Evolutionary conservation across 805 yeast genomes (phyloP).

Genomic region (Yarrowia sp.): DNA sequence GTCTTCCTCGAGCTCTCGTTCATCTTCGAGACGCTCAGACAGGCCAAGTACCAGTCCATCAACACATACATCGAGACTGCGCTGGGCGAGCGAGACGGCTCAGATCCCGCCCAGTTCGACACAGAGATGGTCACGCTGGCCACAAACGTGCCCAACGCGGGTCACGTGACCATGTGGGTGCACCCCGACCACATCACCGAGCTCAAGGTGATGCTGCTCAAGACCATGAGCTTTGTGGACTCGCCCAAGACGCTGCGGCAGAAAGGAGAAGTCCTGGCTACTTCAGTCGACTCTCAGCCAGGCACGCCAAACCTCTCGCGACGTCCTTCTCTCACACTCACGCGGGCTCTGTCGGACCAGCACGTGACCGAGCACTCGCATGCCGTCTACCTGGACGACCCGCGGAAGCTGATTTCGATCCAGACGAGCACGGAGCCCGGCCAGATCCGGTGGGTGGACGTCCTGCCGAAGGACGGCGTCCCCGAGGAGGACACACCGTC

Average conservation of each 20-base stretch:
- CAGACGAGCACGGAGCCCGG: slow-evolving; percentile 44
- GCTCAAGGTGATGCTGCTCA: slow-evolving; percentile 47
- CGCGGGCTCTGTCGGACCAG: not conserved
- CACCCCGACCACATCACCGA: slow-evolving; percentile 60
- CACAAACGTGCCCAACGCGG: slow-evolving; percentile 38
- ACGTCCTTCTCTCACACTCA: slow-evolving; percentile 15
- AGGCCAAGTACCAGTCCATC: slow-evolving; percentile 30
- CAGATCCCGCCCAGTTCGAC: slow-evolving; percentile 36
- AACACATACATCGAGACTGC: slow-evolving; percentile 13
- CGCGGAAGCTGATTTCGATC: slow-evolving; percentile 40
- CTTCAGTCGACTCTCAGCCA: not conserved
- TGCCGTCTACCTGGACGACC: slow-evolving; percentile 42
- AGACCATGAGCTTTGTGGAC: slow-evolving; percentile 20
- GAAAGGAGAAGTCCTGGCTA: slow-evolving; percentile 20
- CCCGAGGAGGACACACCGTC: not conserved
- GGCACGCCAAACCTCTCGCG: slow-evolving; percentile 4
- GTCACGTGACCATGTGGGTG: slow-evolving; percentile 50
- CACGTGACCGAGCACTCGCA: slow-evolving; percentile 28
- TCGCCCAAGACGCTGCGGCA: slow-evolving; percentile 20
- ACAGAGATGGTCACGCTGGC: slow-evolving; percentile 35
- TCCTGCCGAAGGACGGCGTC: slow-evolving; percentile 21
- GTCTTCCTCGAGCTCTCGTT: slow-evolving; percentile 60
- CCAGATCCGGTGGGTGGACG: slow-evolving; percentile 36
- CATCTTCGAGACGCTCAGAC: slow-evolving; percentile 50
- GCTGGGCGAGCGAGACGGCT: not conserved